Evolutionary conservation across 2,329 filamentous ascomycete genomes (phyloP), one percentile per base, ranked within the genome.

Genomic region (Pseudofabraea citricarpa): DNA sequence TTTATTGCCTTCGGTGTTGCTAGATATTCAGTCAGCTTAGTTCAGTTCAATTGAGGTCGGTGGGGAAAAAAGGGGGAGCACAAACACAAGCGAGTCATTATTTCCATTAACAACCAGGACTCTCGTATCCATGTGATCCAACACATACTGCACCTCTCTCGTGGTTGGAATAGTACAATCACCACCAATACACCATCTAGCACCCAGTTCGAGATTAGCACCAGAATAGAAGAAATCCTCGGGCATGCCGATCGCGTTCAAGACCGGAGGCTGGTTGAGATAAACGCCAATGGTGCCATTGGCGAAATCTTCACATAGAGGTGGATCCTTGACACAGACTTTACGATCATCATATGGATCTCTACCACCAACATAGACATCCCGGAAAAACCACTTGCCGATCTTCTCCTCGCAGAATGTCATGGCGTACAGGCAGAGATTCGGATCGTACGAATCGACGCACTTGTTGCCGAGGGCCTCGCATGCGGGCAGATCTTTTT

Each of bases 381-480:
- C 36, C 16, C 24, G 20, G 4, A 29, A 29, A 7, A 49, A 24
- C 20, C 21, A 32, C 15, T 9, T 16, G 19, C 38, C 37, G 15
- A 45, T 41, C 6, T 42, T 32, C 13, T 39, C 41, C 8, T 36
- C 22, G 36, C 47, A 49, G 35, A 26, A 49, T 16, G 12, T n/a
- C 13, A 13, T 10, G 10, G 47, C 47, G 9, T 31, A 41, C 12
- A 18, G 18, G 45, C 47, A 49, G 24, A 49, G 32, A 22, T 49
- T 41, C 15, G 29, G 16, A 27, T 45, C 42, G 19, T 49, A 49
- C 5, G 36, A 47, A n/a, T 44, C 44, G 7, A 47, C 29, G 21
- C 47, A 49, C 12, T 47, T 29, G n/a, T 23, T 18, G 26, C 23
- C 32, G 5, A 49, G 13, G 9, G 31, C 18, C 13, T 44, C 40